Evolutionary conservation across 495 filamentous ascomycete species (phyloP), one percentile per base, ranked within the genome.

Genomic region (Annulohypoxylon stygium): DNA sequence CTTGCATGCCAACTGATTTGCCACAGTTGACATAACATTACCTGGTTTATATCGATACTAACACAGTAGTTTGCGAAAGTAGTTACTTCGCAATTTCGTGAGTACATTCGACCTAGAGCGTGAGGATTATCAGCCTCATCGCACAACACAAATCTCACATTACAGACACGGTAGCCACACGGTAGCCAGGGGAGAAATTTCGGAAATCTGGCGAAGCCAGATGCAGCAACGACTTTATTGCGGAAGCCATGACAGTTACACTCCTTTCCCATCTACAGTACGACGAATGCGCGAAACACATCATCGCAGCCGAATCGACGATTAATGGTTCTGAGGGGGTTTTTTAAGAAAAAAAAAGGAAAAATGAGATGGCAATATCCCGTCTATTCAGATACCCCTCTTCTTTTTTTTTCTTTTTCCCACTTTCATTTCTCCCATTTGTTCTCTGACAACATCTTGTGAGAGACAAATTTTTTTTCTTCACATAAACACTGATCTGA

Each of bases 1-100:
- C 64, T 60, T 47, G 41, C 53, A 59, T 59, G 67, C 39, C 77
- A 63, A 78, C 73, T 74, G 57, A 74, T 64, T 23, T 73, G 55
- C 61, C 60, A 33, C 65, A 65, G 70, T 66, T 67, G 54, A 58
- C 69, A 51, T 26, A 39, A 57, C 65, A 55, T 18, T 39, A 60
- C 26, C 30, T 30, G 30, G 30, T 60, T 67, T 63, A n/a, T 64
- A 65, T 58, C 59, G 39, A 74, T 69, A 70, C 66, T 73, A 69
- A 73, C 55, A 11, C 23, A 54, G 61, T 53, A 70, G 54, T 62
- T 59, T 39, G 58, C 20, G 10, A 59, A 39, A 36, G 51, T 34
- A 62, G 45, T 26, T 65, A 26, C 61, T 50, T 62, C 37, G 30
- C 70, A 54, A 65, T 51, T 62, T 57, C 59, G 65, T 66, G 59